A percentile compares a stretch with the other conserved stretches of the same genome.
Conservation (phyloP, 1,284 basidiomycete genomes). For the Leccinum subspadiceum region DNA sequence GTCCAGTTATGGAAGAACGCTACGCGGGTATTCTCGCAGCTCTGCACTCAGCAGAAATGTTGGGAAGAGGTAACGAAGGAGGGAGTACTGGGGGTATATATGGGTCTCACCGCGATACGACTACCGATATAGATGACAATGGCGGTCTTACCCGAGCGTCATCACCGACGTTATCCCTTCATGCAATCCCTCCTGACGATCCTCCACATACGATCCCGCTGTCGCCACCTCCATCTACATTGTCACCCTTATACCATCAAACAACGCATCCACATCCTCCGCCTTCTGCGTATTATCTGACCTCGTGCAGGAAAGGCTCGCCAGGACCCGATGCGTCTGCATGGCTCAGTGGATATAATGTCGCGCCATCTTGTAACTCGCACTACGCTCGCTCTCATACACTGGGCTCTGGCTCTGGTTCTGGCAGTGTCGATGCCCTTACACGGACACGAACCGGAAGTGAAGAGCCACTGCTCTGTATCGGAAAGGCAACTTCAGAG, state of each 20-base stretch:
- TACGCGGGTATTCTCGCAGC: constrained; percentile 32
- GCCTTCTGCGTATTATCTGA: constrained; percentile 27
- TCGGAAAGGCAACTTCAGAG: constrained; percentile 19
- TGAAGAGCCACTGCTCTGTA: constrained; percentile 29
- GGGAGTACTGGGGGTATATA: constrained; percentile 31
- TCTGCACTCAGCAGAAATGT: constrained; percentile 17
- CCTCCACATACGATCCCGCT: constrained; percentile 18
- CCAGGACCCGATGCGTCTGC: constrained; percentile 27
- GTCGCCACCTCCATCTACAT: constrained; percentile 25
- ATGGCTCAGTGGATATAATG: constrained; percentile 28
- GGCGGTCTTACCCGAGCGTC: constrained; percentile 17
- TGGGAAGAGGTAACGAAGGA: constrained; percentile 16
- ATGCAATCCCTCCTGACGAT: constrained; percentile 12
- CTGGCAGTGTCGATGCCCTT: constrained; percentile 28
- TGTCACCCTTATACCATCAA: constrained; percentile 6
- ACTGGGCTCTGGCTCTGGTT: constrained; percentile 27
- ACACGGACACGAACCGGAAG: constrained; percentile 30
- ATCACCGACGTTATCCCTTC: constrained; percentile 27
- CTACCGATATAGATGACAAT: constrained; percentile 11
- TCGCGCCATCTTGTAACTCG: constrained; percentile 28
- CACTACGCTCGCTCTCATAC: constrained; percentile 31
- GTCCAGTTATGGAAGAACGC: constrained; percentile 21
- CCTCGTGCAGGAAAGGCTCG: constrained; percentile 22
- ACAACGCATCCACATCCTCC: constrained; percentile 22
- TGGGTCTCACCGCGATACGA: constrained; percentile 22